These are phyloP conservation scores for Backusella liffmaniae DNA, from an alignment of 192 early-diverging fungal genomes.

Conservation along the genomic window DNA sequence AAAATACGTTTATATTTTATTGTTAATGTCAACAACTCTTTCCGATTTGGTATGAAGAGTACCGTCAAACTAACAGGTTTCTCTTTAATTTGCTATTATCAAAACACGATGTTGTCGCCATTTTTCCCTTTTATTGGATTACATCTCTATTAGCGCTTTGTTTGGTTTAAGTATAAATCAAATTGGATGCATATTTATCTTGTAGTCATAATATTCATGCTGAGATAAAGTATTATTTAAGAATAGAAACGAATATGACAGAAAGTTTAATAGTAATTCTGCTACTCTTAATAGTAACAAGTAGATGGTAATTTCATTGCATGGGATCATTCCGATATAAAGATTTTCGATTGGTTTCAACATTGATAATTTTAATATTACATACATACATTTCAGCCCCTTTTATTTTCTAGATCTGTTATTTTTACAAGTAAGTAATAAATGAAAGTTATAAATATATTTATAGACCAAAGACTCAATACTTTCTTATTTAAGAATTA, in stretches of 20 bases:
- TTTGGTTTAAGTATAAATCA: too few relatives aligned
- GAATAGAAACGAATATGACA: too few relatives aligned
- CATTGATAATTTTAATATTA: not conserved
- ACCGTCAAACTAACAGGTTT: not conserved
- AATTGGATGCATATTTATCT: not conserved
- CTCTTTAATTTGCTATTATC: not conserved
- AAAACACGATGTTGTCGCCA: not conserved
- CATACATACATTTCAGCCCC: not conserved
- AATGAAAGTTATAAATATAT: not conserved
- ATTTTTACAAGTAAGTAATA: not conserved
- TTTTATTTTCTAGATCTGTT: not conserved
- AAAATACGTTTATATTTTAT: not conserved
- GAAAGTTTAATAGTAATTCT: not conserved
- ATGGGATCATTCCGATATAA: not conserved
- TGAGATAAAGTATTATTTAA: too few relatives aligned
- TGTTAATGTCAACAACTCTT: too few relatives aligned
- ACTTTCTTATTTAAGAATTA: not conserved
- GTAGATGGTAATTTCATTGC: not conserved
- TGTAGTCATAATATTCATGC: not conserved
- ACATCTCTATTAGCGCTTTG: not conserved
- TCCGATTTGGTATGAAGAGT: too few relatives aligned
- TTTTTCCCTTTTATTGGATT: not conserved
- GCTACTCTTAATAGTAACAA: not conserved
- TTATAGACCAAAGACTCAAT: not conserved
- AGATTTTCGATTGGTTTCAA: not conserved